These are phyloP conservation scores for Micromonas commoda DNA, from an alignment of 139 green algal species.

Conservation along the genomic window DNA sequence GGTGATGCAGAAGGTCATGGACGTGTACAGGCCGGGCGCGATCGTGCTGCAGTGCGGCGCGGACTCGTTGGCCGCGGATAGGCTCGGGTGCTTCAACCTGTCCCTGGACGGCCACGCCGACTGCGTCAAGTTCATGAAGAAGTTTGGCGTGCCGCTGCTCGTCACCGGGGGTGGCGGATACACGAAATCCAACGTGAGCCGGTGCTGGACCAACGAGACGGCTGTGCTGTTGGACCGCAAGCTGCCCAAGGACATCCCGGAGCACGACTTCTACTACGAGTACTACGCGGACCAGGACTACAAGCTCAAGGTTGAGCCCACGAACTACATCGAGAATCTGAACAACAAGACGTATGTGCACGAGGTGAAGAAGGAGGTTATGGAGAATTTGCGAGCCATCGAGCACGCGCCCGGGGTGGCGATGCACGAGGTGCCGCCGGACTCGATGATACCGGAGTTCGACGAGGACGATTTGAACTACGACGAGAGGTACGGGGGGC, in stretches of 20 bases:
- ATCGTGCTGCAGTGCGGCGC: conserved; percentile 82
- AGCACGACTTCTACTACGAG: conserved; percentile 53
- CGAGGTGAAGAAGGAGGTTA: conserved; percentile 18
- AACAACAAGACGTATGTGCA: conserved; percentile 43
- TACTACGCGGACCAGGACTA: conserved; percentile 49
- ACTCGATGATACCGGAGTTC: conserved; percentile 14
- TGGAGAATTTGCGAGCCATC: conserved; percentile 32
- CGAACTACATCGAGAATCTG: conserved; percentile 47
- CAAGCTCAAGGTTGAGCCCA: conserved; percentile 13
- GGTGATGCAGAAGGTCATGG: conserved; percentile 64
- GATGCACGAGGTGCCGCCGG: conserved; percentile 28
- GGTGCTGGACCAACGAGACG: conserved; percentile 68
- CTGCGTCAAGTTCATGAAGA: conserved; percentile 82
- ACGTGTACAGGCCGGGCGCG: conserved; percentile 62
- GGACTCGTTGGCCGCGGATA: conserved; percentile 79
- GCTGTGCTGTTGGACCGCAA: conserved; percentile 46
- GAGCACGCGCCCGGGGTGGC: conserved; percentile 24
- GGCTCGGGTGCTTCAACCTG: conserved; percentile 89
- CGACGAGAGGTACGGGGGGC: conserved; percentile 10
- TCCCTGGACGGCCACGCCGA: conserved; percentile 76
- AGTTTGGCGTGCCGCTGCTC: conserved; percentile 79
- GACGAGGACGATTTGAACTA: conserved; percentile 21
- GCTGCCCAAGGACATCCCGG: conserved; percentile 54
- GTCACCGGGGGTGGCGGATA: conserved; percentile 85
- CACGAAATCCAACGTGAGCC: conserved; percentile 91